These are phyloP conservation scores for Oemleria cerasiformis DNA, from an alignment of 306 rosid genomes.

Conservation along the genomic window DNA sequence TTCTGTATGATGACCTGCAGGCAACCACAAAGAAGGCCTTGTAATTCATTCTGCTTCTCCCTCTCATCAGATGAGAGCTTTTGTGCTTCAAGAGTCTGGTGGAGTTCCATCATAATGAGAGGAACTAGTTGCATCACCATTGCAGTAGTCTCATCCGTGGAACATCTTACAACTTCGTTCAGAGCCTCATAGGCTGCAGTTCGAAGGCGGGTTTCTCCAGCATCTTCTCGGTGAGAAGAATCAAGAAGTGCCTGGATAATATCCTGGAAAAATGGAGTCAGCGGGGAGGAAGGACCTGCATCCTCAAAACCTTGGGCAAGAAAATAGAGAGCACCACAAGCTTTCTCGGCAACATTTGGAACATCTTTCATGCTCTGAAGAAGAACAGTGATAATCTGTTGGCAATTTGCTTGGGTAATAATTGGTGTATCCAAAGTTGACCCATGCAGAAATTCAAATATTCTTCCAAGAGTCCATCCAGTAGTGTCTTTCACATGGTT, in stretches of 20 bases:
- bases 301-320: slow-evolving; percentile 95
- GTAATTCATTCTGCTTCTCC: slow-evolving; percentile 74
- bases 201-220: slow-evolving; percentile 85
- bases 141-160: slow-evolving; percentile 80
- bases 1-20: slow-evolving; percentile 92
- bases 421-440: slow-evolving; percentile 75
- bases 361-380: slow-evolving; percentile 90
- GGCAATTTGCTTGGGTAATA: slow-evolving; percentile 70
- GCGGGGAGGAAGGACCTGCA: slow-evolving; percentile 58
- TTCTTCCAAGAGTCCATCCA: slow-evolving; percentile 98
- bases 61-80: slow-evolving; percentile 68
- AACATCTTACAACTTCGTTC: slow-evolving; percentile 92
- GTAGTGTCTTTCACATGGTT: slow-evolving; percentile 95
- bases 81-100: slow-evolving; percentile 75
- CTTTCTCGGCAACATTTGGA: slow-evolving; percentile 97
- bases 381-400: slow-evolving; percentile 74
- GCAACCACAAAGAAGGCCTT: slow-evolving; percentile 97
- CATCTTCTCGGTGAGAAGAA: slow-evolving; percentile 82
- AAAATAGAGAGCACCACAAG: slow-evolving; percentile 92
- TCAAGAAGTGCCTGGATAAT: slow-evolving; percentile 72
- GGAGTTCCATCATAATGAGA: slow-evolving; percentile 74
- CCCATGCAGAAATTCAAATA: slow-evolving; percentile 90
- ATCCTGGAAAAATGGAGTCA: slow-evolving; percentile 80
- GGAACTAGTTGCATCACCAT: slow-evolving; percentile 78
- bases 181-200: slow-evolving; percentile 93